Base-by-base conservation (phyloP, 352 stramenopile species). In the Globisporangium sylvaticum region DNA sequence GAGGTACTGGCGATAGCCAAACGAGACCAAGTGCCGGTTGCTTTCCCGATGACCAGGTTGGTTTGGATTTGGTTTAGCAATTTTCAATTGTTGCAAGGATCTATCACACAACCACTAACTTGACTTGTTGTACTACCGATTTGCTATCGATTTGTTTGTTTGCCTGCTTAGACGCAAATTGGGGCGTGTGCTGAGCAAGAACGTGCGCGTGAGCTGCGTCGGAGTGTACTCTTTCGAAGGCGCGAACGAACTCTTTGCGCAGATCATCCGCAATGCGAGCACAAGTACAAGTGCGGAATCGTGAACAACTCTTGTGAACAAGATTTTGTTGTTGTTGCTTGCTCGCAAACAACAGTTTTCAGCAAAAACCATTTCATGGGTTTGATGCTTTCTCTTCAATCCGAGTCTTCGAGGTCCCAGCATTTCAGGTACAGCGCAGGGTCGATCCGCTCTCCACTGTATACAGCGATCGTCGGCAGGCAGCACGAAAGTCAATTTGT, bases 151-250 rank as follows among this genome's bases (percentile, higher is more conserved):
- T 12, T 31, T 61, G 10, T 22, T 4, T 20, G 2, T 15, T 4
- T 20, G 2, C 14, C 4, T 32, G 10, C 9, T 59, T 59, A 98
- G 97, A 69, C 73, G 93, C 27, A 94, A 91, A 63, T 68, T 99
- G 0, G 96, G 96, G 0, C 96, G 92, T 64, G 83, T 91, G 1
- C 48, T 99, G 10, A 88, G 91, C 22, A 99, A 99, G 68, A 90
- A 72, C 14, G 92, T 98, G 20, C 96, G 97, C 46, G 86, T 98
- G 29, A 97, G 91, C 65, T 97, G 96, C 44, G 84, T 99, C 18
- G 97, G 93, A 12, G 79, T 99, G 2, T 97, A 98, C 80, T 98
- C 91, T 42, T 81, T 95, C 18, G 93, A 99, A 58, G 96, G 96
- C n/a, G 97, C 94, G 1, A 88, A 98, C 66, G 91, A 98, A 12